These are phyloP conservation scores for Leccinum obscurum DNA, from an alignment of 768 basidiomycete genomes.

Conservation along the genomic window DNA sequence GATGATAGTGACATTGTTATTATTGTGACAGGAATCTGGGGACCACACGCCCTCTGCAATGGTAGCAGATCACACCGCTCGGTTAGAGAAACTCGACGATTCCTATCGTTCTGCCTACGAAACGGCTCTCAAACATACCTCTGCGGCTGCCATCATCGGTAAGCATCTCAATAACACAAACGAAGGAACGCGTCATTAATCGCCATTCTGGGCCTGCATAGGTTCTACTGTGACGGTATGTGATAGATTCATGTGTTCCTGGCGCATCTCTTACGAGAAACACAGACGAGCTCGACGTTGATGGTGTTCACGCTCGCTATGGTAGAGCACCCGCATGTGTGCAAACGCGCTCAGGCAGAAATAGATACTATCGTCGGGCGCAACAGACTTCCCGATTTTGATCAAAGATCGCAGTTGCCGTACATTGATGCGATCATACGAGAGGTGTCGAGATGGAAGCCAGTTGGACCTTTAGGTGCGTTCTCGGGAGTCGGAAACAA, in stretches of 20 bases:
- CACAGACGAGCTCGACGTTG: neutral
- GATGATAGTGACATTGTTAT: neutral
- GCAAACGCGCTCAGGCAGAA: neutral
- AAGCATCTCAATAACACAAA: neutral
- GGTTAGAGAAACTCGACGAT: slow-evolving; percentile 8
- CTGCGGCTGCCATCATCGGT: slow-evolving; percentile 11
- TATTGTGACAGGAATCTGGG: neutral
- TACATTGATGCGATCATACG: neutral
- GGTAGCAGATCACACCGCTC: slow-evolving; percentile 11
- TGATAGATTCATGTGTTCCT: neutral
- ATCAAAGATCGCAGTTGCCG: neutral
- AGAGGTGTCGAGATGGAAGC: neutral
- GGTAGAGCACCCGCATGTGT: neutral
- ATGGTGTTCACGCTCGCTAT: neutral
- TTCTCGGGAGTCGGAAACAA: neutral
- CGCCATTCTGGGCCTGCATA: neutral
- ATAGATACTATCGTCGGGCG: slow-evolving; percentile 2
- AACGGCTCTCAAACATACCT: slow-evolving; percentile 2
- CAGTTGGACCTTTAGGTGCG: neutral
- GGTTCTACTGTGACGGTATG: neutral
- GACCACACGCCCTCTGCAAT: neutral
- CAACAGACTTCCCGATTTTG: slow-evolving; percentile 1
- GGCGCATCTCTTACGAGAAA: neutral
- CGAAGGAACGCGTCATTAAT: no score
- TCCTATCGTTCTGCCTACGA: neutral